Evolutionary conservation across 306 rosid species (phyloP).

Genomic region (Nissolia schottii): DNA sequence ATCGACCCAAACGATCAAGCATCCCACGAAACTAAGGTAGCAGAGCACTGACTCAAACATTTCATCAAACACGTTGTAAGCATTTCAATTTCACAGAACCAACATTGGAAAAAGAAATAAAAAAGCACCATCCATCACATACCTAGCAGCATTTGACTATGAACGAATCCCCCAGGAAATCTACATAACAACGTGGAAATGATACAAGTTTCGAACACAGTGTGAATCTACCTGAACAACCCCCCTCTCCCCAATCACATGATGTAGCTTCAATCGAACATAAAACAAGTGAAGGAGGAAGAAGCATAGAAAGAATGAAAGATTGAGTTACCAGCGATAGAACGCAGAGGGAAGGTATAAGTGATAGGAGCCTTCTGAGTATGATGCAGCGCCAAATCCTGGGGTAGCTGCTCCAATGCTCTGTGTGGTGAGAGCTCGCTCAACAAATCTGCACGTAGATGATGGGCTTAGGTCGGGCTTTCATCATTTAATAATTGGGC

Average conservation of each 20-base stretch:
- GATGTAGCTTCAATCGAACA: too few relatives aligned
- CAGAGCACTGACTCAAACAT: neutral
- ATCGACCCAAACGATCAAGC: neutral
- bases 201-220: neutral
- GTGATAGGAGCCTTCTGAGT: neutral
- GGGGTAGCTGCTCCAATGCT: too few relatives aligned
- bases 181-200: neutral
- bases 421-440: too few relatives aligned
- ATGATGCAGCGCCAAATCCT: neutral
- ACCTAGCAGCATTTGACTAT: neutral
- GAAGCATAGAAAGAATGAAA: too few relatives aligned
- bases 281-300: neutral
- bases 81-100: neutral
- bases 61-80: neutral
- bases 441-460: too few relatives aligned
- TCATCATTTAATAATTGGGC: too few relatives aligned
- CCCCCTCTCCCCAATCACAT: too few relatives aligned
- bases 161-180: neutral
- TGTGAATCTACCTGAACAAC: neutral
- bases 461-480: neutral
- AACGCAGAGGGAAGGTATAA: neutral
- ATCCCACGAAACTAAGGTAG: neutral
- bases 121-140: too few relatives aligned
- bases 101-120: neutral
- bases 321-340: neutral